Base-by-base conservation (phyloP, 116 monocot species). In the Cymodocea nodosa region DNA sequence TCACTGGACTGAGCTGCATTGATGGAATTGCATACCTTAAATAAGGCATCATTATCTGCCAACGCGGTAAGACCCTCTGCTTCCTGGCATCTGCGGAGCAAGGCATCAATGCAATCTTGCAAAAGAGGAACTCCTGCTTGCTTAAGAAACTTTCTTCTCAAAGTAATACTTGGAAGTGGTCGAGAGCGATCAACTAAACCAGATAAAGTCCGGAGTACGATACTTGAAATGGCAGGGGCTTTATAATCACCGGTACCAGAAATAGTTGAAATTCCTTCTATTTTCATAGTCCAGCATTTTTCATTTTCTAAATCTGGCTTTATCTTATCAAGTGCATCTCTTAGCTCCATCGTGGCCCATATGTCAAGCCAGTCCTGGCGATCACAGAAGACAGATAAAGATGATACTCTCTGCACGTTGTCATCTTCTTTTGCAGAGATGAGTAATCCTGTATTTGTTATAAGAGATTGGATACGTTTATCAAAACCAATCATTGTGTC, bases 401-500 rank as follows among this genome's bases (percentile, higher is more conserved):
- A 69, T 23, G 90, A 87, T 24, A 85, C 30, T 58, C 81, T 76
- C 40, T 69, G 81, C 67, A 76, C 51, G 64, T 67, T 85, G 22
- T 80, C 81, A 35, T 82, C 87, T 62, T 94, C 90, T 18, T 54
- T 66, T 23, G 81, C 50, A 9, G 82, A 73, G n/a, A 87, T 68
- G 30, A 73, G 61, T 25, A 95, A 51, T 22, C 95, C 90, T 19
- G 87, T 69, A 73, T 78, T 79, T 51, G 74, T 67, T 15, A 90
- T 78, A 22, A 95, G 66, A n/a, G 77, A 69, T 22, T 78, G 81
- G 14, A 71, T 85, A 73, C 83, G 59, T 71, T 90, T 85, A 69
- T 90, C 90, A 74, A 85, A 95, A 73, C 76, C 71, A 71, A 95
- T 90, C 87, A 90, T 90, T 50, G 81, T 62, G 44, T 95, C 90